Conservation (phyloP, 192 early-diverging fungal species). For the Coemansia sp. region DNA sequence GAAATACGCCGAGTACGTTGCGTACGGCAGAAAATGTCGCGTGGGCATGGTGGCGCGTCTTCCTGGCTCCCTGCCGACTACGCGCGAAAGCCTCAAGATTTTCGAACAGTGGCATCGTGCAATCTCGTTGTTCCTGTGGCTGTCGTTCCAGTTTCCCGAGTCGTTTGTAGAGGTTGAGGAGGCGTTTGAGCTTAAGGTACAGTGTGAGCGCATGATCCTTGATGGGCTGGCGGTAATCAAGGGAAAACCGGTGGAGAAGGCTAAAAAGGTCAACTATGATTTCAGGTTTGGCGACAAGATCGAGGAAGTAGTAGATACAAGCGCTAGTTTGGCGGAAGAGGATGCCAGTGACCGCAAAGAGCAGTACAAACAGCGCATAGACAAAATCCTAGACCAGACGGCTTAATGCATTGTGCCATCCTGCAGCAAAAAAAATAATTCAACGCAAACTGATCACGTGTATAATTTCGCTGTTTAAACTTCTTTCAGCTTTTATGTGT, state of each 20-base stretch:
- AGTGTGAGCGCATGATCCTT: conserved; percentile 53
- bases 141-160: conserved; percentile 64
- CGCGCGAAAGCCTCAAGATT: conserved; percentile 33
- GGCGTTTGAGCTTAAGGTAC: conserved; percentile 52
- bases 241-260: background rate
- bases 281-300: background rate
- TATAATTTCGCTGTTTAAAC: no score
- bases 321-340: no score
- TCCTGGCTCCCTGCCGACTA: conserved; percentile 27
- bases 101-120: conserved; percentile 75
- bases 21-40: conserved; percentile 27
- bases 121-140: conserved; percentile 88
- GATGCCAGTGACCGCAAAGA: no score
- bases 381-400: no score
- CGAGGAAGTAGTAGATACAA: background rate
- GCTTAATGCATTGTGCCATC: no score
- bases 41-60: conserved; percentile 57
- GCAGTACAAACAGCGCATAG: no score
- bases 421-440: no score
- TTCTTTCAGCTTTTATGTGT: no score
- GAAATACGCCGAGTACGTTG: conserved; percentile 32
- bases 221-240: conserved; percentile 29
- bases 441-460: no score
- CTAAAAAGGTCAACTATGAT: no score
- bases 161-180: conserved; percentile 54